Evolutionary conservation across 2,329 filamentous ascomycete species (phyloP), one percentile per base, ranked within the genome.

Genomic region (Apiospora saccharicola): DNA sequence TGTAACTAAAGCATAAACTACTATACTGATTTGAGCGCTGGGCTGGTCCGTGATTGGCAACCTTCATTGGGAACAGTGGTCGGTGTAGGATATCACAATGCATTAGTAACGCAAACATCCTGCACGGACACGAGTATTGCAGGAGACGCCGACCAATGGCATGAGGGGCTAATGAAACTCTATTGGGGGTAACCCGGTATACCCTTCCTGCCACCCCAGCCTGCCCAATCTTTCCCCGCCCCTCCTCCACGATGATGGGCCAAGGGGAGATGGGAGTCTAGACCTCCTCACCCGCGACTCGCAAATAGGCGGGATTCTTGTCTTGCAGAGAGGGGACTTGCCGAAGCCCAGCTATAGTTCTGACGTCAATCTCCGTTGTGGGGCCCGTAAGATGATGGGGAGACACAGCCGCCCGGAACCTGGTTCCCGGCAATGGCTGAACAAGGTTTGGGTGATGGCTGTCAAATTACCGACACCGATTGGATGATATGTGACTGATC

Each of bases 41-140:
- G 14, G 51, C 24, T 30, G 51, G 16, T 30, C 13, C 6, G 6
- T 30, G 3, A 24, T 14, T 57, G 13, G 51, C 51, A 6, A 14
- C 16, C 26, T 34, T 5, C 1, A 6, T 22, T 57, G 2, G 51
- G 51, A 53, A 22, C 5, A 19, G 53, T 30, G 30, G 53, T 61
- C 53, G 53, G 53, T 61, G 53, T 61, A 34, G 53, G 51, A 19
- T 34, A 30, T 34, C 34, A 4, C 34, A 19, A 3, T n/a, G 30
- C 53, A 37, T 8, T 61, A 61, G 26, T 5, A 22, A 22, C 2
- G 22, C 30, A 30, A 34, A 61, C 26, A 19, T 61, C 7, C 30
- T 61, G 53, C 53, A 61, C 6, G 30, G 53, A 16, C 53, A 61
- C 37, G 53, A 61, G 53, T 61, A 61, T 61, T 61, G 53, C 30